A percentile compares a stretch with the other conserved stretches of the same genome.
phyloP scores from a whole-genome alignment of 2,329 filamentous ascomycete genomes.

The Helotiales sp. region DNA sequence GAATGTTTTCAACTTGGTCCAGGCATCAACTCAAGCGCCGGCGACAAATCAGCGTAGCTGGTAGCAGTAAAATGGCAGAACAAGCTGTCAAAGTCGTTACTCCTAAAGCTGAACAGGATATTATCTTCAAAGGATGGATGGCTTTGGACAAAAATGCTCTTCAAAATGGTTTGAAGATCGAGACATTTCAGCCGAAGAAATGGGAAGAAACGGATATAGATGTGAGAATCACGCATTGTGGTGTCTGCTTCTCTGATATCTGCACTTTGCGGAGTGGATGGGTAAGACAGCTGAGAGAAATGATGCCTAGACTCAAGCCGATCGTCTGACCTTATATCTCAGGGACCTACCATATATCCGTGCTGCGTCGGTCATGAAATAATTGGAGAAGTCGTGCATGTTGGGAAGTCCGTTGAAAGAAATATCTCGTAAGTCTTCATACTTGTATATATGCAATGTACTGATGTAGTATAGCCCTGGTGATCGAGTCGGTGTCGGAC shows the following conservation, averaged over 20 bases:
- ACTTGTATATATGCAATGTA: not conserved
- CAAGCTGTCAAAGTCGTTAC: no score
- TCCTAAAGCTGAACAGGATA: no score
- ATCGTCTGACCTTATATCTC: not conserved
- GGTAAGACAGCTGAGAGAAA: not conserved
- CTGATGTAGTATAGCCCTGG: not conserved
- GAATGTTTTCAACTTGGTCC: not conserved
- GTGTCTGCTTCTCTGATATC: constrained; percentile 43
- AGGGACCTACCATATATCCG: constrained; percentile 38
- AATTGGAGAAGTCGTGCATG: constrained; percentile 38
- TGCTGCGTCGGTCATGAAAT: constrained; percentile 51
- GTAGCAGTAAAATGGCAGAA: not conserved
- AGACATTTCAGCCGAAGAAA: constrained; percentile 43
- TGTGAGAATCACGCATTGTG: constrained; percentile 49
- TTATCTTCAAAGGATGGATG: constrained; percentile 29
- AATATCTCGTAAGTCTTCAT: not conserved
- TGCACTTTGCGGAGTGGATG: constrained; percentile 32
- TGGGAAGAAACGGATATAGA: constrained; percentile 50
- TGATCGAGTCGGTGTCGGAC: not conserved
- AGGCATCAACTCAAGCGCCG: no score
- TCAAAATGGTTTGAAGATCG: constrained; percentile 33
- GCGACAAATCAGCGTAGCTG: no score
- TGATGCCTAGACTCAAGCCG: not conserved
- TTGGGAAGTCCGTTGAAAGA: not conserved
- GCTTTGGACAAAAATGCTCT: constrained; percentile 29